Conservation (phyloP, 306 rosid species). For the Lathyrus sativus region DNA sequence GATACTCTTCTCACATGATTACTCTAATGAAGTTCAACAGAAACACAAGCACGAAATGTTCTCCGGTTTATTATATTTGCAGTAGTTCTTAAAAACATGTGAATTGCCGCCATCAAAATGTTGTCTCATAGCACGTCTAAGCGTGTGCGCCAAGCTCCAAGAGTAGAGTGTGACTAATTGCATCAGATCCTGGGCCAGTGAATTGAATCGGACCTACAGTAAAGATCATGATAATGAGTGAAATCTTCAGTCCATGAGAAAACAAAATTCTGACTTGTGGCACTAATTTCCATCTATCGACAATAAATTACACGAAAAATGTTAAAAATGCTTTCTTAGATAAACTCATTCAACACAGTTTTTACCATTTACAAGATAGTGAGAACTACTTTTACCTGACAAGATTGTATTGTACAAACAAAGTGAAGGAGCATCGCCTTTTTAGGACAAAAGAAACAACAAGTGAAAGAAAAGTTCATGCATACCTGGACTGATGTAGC, state of each 20-base stretch:
- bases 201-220: slow-evolving; percentile 91
- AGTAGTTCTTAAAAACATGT: slow-evolving; percentile 21
- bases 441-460: slow-evolving; percentile 11
- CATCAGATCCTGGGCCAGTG: slow-evolving; percentile 71
- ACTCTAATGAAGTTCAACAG: slow-evolving; percentile 7
- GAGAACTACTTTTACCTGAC: background rate
- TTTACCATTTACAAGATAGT: background rate
- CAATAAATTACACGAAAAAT: background rate
- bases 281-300: slow-evolving; percentile 5
- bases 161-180: slow-evolving; percentile 74
- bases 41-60: slow-evolving; percentile 18
- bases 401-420: background rate
- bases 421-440: slow-evolving; percentile 16
- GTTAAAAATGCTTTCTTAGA: background rate
- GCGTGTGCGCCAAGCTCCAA: slow-evolving; percentile 80
- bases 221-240: slow-evolving; percentile 8
- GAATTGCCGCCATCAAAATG: slow-evolving; percentile 30
- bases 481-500: slow-evolving; percentile 90
- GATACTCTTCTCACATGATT: slow-evolving; percentile 2
- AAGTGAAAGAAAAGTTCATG: slow-evolving; percentile 13
- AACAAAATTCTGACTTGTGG: background rate
- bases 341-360: background rate
- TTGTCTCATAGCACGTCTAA: slow-evolving; percentile 31
- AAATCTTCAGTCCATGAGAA: slow-evolving; percentile 28
- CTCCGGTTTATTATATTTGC: slow-evolving; percentile 27